A percentile compares a stretch with the other conserved stretches of the same genome.
Evolutionary conservation across 169 alveolate species (phyloP).

Genomic region (Besnoitia besnoiti): DNA sequence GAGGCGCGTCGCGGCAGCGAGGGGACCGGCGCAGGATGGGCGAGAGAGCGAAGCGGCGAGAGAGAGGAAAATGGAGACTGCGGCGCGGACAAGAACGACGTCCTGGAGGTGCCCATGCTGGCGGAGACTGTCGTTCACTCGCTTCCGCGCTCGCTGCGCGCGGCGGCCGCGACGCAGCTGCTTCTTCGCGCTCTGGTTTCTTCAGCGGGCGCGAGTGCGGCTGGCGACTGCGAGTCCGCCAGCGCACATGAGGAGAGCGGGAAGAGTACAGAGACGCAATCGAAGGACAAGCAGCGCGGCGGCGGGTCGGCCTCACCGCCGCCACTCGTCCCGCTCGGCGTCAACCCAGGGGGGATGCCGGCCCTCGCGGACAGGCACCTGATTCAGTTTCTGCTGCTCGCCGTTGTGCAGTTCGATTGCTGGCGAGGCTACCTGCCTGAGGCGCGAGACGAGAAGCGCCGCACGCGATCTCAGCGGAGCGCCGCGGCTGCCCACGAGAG

Average conservation of each 20-base stretch:
- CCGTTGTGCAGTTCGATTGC: constrained; percentile 48
- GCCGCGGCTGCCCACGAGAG: no score
- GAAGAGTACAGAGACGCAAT: no score
- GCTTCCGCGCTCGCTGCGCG: background rate
- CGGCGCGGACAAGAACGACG: background rate
- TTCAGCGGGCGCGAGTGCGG: background rate
- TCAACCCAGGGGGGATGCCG: background rate
- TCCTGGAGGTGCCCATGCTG: background rate
- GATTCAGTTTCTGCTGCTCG: constrained; percentile 49
- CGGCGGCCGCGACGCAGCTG: background rate
- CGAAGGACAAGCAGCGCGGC: background rate
- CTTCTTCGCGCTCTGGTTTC: background rate
- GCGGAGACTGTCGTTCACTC: background rate
- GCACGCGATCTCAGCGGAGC: no score
- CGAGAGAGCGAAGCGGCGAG: background rate
- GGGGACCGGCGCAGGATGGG: constrained; percentile 4
- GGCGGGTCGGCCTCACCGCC: no score
- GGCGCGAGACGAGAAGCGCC: no score
- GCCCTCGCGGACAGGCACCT: constrained; percentile 54
- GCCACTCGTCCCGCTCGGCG: background rate
- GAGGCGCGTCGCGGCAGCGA: constrained; percentile 20
- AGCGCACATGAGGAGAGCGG: background rate
- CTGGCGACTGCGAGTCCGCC: background rate
- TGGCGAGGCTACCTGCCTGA: constrained; percentile 49
- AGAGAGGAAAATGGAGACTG: background rate